Base-by-base conservation (phyloP, 495 filamentous ascomycete species). In the Hyaloscypha bicolor region DNA sequence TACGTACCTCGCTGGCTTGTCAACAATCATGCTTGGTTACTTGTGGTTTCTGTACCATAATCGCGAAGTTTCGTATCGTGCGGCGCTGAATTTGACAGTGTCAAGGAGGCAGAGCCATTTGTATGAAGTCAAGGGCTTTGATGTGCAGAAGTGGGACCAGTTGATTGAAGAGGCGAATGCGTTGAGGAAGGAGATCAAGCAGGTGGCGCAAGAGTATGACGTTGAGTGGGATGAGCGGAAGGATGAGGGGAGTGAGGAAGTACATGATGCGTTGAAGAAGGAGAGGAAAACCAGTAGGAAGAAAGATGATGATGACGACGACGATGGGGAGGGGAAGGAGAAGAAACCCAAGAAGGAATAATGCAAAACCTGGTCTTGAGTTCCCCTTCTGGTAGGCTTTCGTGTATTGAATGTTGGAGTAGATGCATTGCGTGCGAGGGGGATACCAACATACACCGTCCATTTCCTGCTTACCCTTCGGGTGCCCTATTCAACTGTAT, bases 1-100 rank as follows among this genome's bases (percentile, higher is more conserved):
- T 2, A 96, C 92, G 59, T 96, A 97, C 73, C 85, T 97, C 45
- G 91, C 91, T 12, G 92, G 91, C 14, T 81, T 96, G 67, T 86
- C 87, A 8, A 92, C 90, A 19, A 84, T 96, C 75, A 95, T 98
- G 80, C 87, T 88, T 45, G 93, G 93, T 31, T 98, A 97, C 70
- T 79, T 96, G 68, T 97, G 93, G 90, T 97, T 97, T 73, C 82
- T 98, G 12, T 96, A 94, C 76, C 90, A 96, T 75, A 96, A 94
- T 77, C 87, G 92, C 53, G 93, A 96, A 78, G 89, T 96, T 22
- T 90, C 85, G 52, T 97, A 97, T 78, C 88, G 89, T 66, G 88
- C 89, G 6, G 93, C 93, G 29, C 84, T 96, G 73, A 95, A 95
- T 72, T 85, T 93, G 65, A 96, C 93, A 2, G 89, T 97, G 42